phyloP scores from a whole-genome alignment of 164 flowering plant species.

The Nelumbo lutea region DNA sequence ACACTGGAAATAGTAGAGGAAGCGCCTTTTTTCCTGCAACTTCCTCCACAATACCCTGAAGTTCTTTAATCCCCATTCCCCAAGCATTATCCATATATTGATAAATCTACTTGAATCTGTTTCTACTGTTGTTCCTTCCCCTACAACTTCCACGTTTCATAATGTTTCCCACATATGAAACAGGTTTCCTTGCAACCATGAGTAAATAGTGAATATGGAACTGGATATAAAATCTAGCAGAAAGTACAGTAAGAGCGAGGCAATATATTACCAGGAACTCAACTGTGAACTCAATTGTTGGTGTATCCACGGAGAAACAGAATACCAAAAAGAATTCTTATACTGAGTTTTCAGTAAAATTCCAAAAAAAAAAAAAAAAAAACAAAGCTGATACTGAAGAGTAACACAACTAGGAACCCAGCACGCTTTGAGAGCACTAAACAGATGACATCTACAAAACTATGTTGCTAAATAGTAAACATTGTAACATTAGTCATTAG shows the following conservation, averaged over 20 bases:
- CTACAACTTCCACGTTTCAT: background rate
- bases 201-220: conserved; percentile 1
- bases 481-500: no score
- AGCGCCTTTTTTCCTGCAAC: background rate
- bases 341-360: no score
- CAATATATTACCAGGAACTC: background rate
- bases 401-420: background rate
- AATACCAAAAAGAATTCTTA: no score
- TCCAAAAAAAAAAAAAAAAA: no score
- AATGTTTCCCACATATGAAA: background rate
- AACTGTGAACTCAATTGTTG: no score
- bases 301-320: background rate
- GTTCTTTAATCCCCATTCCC: background rate
- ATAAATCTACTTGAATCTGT: background rate
- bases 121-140: no score
- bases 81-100: background rate
- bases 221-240: background rate
- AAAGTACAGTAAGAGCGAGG: background rate
- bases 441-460: no score
- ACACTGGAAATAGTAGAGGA: background rate
- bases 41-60: background rate
- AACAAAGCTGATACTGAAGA: background rate
- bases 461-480: no score
- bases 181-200: background rate
- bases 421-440: no score